phyloP scores from a whole-genome alignment of 257 asterid genomes.

The Solanum ossicruentum region DNA sequence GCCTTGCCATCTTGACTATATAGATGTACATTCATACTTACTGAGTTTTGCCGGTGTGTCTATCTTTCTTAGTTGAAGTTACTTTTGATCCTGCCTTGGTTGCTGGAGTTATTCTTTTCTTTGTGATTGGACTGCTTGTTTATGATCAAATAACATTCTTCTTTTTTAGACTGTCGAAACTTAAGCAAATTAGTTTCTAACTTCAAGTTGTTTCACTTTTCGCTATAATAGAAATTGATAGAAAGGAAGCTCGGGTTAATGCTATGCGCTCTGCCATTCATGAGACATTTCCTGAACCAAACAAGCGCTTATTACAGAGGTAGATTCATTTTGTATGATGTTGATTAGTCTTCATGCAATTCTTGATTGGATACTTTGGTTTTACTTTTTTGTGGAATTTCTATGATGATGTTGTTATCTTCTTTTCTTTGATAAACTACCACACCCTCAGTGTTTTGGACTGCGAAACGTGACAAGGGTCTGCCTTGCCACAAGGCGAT shows the following conservation, averaged over 20 bases:
- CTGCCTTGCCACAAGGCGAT: too few relatives aligned
- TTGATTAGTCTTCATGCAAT: background rate
- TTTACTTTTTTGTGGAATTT: background rate
- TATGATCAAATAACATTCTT: background rate
- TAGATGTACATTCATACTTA: background rate
- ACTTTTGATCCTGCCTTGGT: background rate
- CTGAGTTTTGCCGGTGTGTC: background rate
- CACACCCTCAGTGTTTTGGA: background rate
- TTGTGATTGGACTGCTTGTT: background rate
- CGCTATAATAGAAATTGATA: constrained; percentile 49
- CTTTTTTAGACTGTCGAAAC: background rate
- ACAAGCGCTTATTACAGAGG: constrained; percentile 87
- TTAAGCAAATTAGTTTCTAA: background rate
- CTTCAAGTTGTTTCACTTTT: constrained; percentile 8
- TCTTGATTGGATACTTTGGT: background rate
- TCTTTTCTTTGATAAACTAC: background rate
- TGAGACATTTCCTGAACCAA: constrained; percentile 95
- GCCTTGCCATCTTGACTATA: background rate
- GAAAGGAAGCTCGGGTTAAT: constrained; percentile 63
- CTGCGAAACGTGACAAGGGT: too few relatives aligned
- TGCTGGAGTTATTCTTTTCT: background rate
- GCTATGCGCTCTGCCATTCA: constrained; percentile 74
- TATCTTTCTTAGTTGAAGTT: background rate
- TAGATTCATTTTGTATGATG: constrained; percentile 8
- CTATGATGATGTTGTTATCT: background rate